Evolutionary conservation across 2,329 filamentous ascomycete species (phyloP), one percentile per base, ranked within the genome.

Genomic region (Claviceps sp.): DNA sequence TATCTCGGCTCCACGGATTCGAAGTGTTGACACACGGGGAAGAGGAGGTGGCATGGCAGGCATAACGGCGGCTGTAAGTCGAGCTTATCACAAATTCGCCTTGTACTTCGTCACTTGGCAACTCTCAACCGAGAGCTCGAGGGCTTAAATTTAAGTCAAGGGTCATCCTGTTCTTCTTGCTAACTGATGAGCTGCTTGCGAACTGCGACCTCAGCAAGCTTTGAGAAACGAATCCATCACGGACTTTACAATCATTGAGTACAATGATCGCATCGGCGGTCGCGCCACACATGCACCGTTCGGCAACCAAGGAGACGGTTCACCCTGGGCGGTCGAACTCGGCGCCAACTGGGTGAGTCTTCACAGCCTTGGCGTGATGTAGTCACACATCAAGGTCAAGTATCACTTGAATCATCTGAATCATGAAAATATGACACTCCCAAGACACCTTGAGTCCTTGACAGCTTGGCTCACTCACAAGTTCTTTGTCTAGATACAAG

Each of bases 231-330:
- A 74, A 2, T 83, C 79, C 0, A 67, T 85, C 5, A 66, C 71
- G 0, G 80, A 86, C 53, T 85, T 86, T 53, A 50, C 85, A 7
- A 80, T 86, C 46, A 63, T 86, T 2, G 82, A 86, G 54, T 78
- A 80, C 54, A 79, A 80, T 13, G 69, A 75, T 53, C 71, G 75
- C 13, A 75, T 86, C 53, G 82, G 83, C 1, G 83, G 83, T 1
- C 75, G 82, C 5, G 73, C 82, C 40, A 66, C 66, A n/a, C 75
- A 83, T 54, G 72, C 72, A 0, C 66, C 69, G 0, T 84, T 85
- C 57, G 80, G 81, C 4, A 65, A 69, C 16, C 61, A 65, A 3
- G 38, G 64, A 0, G 67, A 76, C 38, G 78, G 78, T 0, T 67
- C 72, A 0, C 73, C 77, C 0, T 81, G 79, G 53, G 71, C 69